Conservation (phyloP, 2,329 filamentous ascomycete species). For the Alternaria metachromatica region DNA sequence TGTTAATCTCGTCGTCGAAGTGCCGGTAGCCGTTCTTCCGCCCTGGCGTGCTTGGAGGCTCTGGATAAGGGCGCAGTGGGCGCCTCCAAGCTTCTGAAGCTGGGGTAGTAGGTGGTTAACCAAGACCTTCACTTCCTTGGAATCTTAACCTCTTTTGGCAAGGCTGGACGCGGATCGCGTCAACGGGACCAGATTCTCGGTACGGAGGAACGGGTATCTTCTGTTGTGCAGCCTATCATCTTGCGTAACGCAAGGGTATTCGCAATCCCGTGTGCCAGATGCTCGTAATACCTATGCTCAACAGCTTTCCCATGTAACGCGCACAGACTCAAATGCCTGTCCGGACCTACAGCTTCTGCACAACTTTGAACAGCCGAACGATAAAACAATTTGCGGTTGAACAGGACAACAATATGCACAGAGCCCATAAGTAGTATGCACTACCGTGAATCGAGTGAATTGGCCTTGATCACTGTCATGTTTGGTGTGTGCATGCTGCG, state of each 20-base stretch:
- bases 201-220: not conserved
- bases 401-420: not conserved
- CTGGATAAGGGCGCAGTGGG: not conserved
- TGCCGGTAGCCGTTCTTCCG: slow-evolving; percentile 16
- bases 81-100: slow-evolving; percentile 1
- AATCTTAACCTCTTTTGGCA: not conserved
- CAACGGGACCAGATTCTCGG: not conserved
- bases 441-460: not conserved
- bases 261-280: not conserved
- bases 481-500: not conserved
- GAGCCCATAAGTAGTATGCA: not conserved
- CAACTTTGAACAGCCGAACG: not conserved
- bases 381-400: not conserved
- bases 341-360: not conserved
- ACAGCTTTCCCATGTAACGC: not conserved
- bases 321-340: not conserved
- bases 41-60: slow-evolving; percentile 9
- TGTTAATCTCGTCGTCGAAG: not conserved
- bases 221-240: not conserved
- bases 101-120: not conserved
- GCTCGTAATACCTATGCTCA: not conserved
- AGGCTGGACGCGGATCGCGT: not conserved
- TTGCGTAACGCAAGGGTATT: not conserved
- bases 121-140: slow-evolving; percentile 9
- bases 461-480: not conserved